Evolutionary conservation across 768 basidiomycete species (phyloP), one percentile per base, ranked within the genome.

Genomic region (Boletus vinaceobasis): DNA sequence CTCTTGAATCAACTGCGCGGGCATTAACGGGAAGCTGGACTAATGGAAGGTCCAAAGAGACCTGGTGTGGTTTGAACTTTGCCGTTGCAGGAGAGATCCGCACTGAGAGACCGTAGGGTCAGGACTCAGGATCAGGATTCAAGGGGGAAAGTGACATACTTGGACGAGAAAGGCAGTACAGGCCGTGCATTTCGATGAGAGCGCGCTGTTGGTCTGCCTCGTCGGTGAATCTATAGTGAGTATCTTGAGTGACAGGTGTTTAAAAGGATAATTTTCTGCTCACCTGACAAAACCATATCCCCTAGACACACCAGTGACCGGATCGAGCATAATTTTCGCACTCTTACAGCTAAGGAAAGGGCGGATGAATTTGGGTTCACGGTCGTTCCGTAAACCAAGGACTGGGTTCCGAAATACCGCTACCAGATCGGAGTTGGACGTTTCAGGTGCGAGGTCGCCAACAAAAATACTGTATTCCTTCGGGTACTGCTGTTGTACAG

Each of bases 401-500:
- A 92, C 87, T 0, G 92, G 92, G 70, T 94, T 92, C 65, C 91
- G 86, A 73, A 93, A 92, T 61, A 94, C 88, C 26, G 89, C 90
- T 47, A 96, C 91, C n/a, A 96, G 76, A 69, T 97, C 93, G n/a
- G 89, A 89, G 72, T 96, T 94, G 61, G 90, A 92, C 7, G 91
- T 91, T 72, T 94, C 93, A 10, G 93, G 88, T 3, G 92, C 92
- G 42, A 97, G 80, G 71, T 97, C 93, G 42, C 93, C 93, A 3
- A 96, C 93, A 64, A 97, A 97, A 51, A 97, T 92, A 71, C 90
- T 92, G 68, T 88, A 95, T 73, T 96, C 94, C 70, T 87, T 91
- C 35, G 84, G 82, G 59, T 81, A 87, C 67, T 84, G 86, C 52
- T 82, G 81, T 51, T 76, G 75, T 8, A 72, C 48, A 15, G 65